phyloP scores from a whole-genome alignment of 768 basidiomycete genomes.

The Mycena metata region DNA sequence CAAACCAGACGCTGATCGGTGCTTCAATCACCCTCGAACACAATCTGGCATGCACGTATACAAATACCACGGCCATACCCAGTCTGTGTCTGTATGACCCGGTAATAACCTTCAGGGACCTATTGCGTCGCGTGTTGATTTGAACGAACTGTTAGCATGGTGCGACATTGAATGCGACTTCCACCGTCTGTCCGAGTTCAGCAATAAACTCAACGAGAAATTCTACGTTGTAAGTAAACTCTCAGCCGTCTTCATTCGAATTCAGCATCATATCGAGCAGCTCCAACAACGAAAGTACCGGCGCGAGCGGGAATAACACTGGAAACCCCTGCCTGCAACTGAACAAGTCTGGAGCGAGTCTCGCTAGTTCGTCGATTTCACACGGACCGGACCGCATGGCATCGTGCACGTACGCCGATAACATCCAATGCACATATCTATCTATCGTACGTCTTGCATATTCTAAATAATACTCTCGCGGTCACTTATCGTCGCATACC shows the following conservation, averaged over 20 bases:
- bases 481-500: no score
- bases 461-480: no score
- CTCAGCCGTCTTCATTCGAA: no score
- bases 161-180: background rate
- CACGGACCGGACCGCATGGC: background rate
- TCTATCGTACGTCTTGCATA: background rate
- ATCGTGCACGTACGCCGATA: no score
- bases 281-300: background rate
- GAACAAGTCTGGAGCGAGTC: background rate
- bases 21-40: background rate
- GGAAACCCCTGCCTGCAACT: background rate
- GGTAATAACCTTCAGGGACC: background rate
- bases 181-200: background rate
- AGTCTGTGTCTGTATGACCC: background rate
- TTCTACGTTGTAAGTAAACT: no score
- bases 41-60: background rate
- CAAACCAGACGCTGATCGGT: background rate
- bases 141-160: background rate
- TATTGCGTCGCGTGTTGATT: background rate
- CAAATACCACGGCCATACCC: background rate
- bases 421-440: background rate
- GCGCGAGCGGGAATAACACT: background rate
- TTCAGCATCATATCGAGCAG: background rate
- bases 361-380: background rate
- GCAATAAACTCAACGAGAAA: no score